Conservation (phyloP, 2,329 filamentous ascomycete genomes). For the Akanthomyces uredinophilus region DNA sequence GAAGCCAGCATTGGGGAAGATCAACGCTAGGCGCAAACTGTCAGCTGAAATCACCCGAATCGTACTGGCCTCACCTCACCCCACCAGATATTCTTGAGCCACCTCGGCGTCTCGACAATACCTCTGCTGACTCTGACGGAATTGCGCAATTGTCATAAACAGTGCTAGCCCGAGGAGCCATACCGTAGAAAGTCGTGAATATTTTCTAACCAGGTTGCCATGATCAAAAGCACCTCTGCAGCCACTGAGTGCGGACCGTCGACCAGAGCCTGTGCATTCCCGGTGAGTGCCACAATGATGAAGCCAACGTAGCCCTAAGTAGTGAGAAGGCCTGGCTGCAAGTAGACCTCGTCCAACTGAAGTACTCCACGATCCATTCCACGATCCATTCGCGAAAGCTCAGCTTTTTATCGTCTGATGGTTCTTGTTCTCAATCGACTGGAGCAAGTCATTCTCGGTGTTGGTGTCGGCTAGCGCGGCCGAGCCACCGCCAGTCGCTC, state of each 20-base stretch:
- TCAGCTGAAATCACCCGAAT: background rate
- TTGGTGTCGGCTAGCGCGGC: background rate
- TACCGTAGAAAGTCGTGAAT: background rate
- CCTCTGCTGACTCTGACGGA: background rate
- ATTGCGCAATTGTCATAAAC: constrained; percentile 19
- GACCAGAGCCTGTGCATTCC: constrained; percentile 22
- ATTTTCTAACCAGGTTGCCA: constrained; percentile 21
- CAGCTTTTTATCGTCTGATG: background rate
- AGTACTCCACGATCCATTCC: background rate
- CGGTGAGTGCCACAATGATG: constrained; percentile 24
- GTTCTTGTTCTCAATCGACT: background rate
- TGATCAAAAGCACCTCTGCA: constrained; percentile 20
- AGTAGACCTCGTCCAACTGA: background rate
- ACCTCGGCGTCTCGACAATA: background rate
- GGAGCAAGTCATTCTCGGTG: background rate
- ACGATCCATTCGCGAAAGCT: background rate
- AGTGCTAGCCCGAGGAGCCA: constrained; percentile 18
- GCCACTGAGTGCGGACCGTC: constrained; percentile 20
- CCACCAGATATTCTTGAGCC: constrained; percentile 12
- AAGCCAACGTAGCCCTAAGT: constrained; percentile 23
- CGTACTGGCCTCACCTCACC: constrained; percentile 1
- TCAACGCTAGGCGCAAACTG: background rate
- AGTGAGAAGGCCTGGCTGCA: constrained; percentile 21
- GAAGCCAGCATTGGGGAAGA: constrained; percentile 2
- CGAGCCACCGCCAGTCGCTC: background rate